Base-by-base conservation (phyloP, 2,329 filamentous ascomycete genomes). In the Hypoxylon sp. region DNA sequence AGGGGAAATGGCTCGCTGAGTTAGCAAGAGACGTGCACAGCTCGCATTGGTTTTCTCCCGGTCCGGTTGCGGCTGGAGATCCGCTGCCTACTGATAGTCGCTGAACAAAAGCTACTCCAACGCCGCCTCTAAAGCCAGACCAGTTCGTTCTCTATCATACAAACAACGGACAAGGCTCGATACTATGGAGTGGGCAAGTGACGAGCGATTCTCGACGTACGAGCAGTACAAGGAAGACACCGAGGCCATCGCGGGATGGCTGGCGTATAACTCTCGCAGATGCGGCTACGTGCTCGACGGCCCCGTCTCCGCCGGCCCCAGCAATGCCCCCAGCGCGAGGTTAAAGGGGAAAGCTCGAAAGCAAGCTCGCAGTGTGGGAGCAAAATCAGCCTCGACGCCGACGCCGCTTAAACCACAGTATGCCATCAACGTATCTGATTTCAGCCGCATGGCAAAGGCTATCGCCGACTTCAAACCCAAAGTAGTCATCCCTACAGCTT, bases 401-500 rank as follows among this genome's bases (percentile, higher is more conserved):
- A n/a, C 11, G 9, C 2, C 15, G 9, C 18, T n/a, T 21, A 18
- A 13, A 21, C 18, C 46, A n/a, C 21, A 27, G 10, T 41, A 49
- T 29, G 15, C 35, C n/a, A 41, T 40, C 2, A 41, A 27, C 11
- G 47, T 49, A 9, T 29, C 47, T 10, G 47, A 49, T 35, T 49
- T 49, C 13, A 15, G 15, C 24, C 23, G 21, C 33, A 49, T 49
- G 33, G 47, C 47, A 9, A 29, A 49, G n/a, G 10, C 47, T 23
- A 49, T 49, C 23, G 47, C 47, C n/a, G 31, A 41, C 23, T 49
- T 13, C 35, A 49, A 11, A 15, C 47, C 35, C 9, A 41, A 49
- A 31, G 20, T 49, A n/a, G 23, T 8, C 3, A 17, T 64, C 48
- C 45, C 72, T 72, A 23, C 15, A 15, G 45, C 45, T 4, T n/a